phyloP scores from a whole-genome alignment of 2,329 filamentous ascomycete genomes.

The Dothistroma septosporum region DNA sequence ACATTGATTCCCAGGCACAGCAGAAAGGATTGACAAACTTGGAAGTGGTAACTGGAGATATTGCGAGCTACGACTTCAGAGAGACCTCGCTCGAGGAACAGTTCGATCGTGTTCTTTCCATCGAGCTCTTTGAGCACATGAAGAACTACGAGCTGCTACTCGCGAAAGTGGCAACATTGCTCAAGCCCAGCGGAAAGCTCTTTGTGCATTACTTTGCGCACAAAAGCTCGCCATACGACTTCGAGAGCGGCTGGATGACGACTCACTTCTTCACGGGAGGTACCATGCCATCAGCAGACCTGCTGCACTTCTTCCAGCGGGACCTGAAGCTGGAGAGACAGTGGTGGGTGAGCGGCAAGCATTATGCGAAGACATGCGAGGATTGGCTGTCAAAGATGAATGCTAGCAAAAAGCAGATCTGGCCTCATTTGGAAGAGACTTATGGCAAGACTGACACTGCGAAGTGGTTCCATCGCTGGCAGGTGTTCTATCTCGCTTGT shows the following conservation, averaged over 20 bases:
- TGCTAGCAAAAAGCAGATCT: conserved; percentile 56
- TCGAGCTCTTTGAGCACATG: conserved; percentile 74
- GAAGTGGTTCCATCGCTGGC: conserved; percentile 67
- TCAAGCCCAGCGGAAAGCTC: conserved; percentile 61
- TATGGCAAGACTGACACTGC: conserved; percentile 58
- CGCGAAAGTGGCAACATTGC: conserved; percentile 56
- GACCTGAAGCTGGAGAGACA: conserved; percentile 58
- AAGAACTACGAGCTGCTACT: conserved; percentile 69
- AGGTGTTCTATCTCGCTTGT: conserved; percentile 69
- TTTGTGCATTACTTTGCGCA: conserved; percentile 68
- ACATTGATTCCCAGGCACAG: conserved; percentile 59
- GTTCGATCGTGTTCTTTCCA: conserved; percentile 64
- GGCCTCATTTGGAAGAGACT: conserved; percentile 61
- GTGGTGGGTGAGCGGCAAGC: conserved; percentile 67
- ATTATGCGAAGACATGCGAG: conserved; percentile 69
- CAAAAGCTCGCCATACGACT: conserved; percentile 63
- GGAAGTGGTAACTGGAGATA: conserved; percentile 61
- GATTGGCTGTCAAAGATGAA: conserved; percentile 62
- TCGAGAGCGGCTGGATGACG: conserved; percentile 70
- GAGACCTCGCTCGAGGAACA: conserved; percentile 33
- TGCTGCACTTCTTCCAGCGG: conserved; percentile 63
- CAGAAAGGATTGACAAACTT: conserved; percentile 58
- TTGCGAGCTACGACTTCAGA: conserved; percentile 63
- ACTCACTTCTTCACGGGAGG: conserved; percentile 69
- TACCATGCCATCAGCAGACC: conserved; percentile 65